Percentiles rank a stretch among this genome's conserved stretches.
phyloP scores from a whole-genome alignment of 805 yeast species.

The Zygosaccharomyces rouxii region DNA sequence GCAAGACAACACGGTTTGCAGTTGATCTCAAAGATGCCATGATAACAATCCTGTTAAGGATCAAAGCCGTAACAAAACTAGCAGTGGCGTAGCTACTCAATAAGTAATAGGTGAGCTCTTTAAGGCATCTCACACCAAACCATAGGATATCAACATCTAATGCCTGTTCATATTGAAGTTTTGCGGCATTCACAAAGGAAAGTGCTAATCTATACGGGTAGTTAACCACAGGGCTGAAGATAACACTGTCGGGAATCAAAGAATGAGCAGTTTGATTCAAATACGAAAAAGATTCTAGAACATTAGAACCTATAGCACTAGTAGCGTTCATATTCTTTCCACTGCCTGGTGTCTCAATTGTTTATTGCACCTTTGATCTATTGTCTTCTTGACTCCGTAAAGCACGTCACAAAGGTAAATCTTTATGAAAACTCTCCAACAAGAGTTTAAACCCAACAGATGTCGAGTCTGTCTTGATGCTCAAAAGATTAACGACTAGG shows the following conservation, averaged over 20 bases:
- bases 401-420: neutral
- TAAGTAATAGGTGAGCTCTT: slow-evolving; percentile 38
- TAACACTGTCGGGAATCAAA: slow-evolving; percentile 17
- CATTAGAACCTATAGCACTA: neutral
- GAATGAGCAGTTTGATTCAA: slow-evolving; percentile 22
- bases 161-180: slow-evolving; percentile 24
- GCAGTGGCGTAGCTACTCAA: slow-evolving; percentile 47
- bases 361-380: neutral
- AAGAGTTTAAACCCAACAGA: neutral
- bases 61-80: slow-evolving; percentile 55
- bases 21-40: slow-evolving; percentile 52
- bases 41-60: slow-evolving; percentile 53
- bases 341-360: neutral
- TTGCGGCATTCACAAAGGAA: slow-evolving; percentile 22
- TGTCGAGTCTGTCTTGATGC: neutral
- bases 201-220: slow-evolving; percentile 20
- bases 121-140: slow-evolving; percentile 8
- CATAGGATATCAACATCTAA: slow-evolving; percentile 6
- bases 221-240: slow-evolving; percentile 18
- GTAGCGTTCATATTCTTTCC: slow-evolving; percentile 1
- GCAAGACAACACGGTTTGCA: slow-evolving; percentile 16
- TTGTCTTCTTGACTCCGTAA: neutral
- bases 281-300: slow-evolving; percentile 20
- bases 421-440: neutral
- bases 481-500: neutral